A percentile compares a stretch with the other conserved stretches of the same genome.
These are phyloP conservation scores for Priceomyces fermenticarens DNA, from an alignment of 805 yeast genomes.

Conservation along the genomic window DNA sequence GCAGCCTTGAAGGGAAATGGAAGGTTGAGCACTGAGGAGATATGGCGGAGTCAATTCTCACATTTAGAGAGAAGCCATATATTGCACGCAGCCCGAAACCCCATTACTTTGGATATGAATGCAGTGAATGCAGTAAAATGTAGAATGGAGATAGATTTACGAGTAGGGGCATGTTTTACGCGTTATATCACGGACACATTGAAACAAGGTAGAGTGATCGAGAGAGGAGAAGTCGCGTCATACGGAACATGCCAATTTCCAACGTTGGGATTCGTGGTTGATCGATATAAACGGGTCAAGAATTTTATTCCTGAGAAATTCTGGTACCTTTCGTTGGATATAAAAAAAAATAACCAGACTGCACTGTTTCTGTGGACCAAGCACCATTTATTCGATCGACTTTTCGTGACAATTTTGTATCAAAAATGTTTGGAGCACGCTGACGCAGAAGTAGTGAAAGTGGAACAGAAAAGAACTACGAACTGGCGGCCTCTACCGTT, in stretches of 20 bases:
- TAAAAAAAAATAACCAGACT: slow-evolving; percentile 39
- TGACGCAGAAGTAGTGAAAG: slow-evolving; percentile 47
- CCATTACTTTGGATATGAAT: slow-evolving; percentile 58
- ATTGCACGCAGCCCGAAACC: slow-evolving; percentile 67
- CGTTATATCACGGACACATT: slow-evolving; percentile 65
- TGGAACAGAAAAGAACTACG: slow-evolving; percentile 61
- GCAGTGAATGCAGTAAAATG: slow-evolving; percentile 83
- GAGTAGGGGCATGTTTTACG: slow-evolving; percentile 89
- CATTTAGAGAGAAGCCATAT: slow-evolving; percentile 81
- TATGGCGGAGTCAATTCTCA: slow-evolving; percentile 78
- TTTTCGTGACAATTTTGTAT: slow-evolving; percentile 60
- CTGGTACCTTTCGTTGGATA: slow-evolving; percentile 66
- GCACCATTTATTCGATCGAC: slow-evolving; percentile 68
- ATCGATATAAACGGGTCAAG: slow-evolving; percentile 73
- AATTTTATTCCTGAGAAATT: slow-evolving; percentile 73
- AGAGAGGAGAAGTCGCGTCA: slow-evolving; percentile 44
- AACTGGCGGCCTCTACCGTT: slow-evolving; percentile 86
- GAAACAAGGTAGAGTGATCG: slow-evolving; percentile 30
- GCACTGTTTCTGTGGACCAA: slow-evolving; percentile 69
- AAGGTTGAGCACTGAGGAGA: slow-evolving; percentile 41
- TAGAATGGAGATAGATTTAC: slow-evolving; percentile 80
- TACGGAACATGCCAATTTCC: slow-evolving; percentile 97
- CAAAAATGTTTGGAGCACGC: slow-evolving; percentile 59
- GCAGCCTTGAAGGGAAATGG: slow-evolving; percentile 59
- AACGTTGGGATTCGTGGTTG: slow-evolving; percentile 93